phyloP scores from a whole-genome alignment of 2,329 filamentous ascomycete genomes.

The Penicillium frequentans region DNA sequence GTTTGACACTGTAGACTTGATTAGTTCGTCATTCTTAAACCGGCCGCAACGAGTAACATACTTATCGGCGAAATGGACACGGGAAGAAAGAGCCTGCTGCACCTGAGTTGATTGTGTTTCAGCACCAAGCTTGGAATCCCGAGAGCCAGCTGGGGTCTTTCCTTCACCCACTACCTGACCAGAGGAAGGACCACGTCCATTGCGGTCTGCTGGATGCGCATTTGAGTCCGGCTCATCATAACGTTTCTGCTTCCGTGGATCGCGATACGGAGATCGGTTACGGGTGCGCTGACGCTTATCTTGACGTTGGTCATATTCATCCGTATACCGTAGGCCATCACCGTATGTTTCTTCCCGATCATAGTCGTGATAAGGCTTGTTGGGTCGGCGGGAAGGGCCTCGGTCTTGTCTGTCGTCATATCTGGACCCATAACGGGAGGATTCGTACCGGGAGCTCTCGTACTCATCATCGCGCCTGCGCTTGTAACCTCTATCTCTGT shows the following conservation, averaged over 20 bases:
- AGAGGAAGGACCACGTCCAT: conserved; percentile 53
- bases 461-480: conserved; percentile 41
- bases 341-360: conserved; percentile 47
- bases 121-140: conserved; percentile 63
- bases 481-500: conserved; percentile 41
- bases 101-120: conserved; percentile 66
- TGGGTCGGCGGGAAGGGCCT: conserved; percentile 39
- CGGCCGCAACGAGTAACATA: conserved; percentile 35
- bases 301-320: conserved; percentile 49
- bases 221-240: conserved; percentile 38
- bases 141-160: conserved; percentile 60
- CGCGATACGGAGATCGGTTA: conserved; percentile 49
- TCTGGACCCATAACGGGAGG: conserved; percentile 35
- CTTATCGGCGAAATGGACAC: conserved; percentile 39
- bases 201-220: conserved; percentile 30
- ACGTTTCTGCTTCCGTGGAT: conserved; percentile 38
- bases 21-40: conserved; percentile 12
- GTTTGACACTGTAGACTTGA: conserved; percentile 16
- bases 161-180: conserved; percentile 65
- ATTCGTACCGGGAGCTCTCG: conserved; percentile 27
- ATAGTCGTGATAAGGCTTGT: conserved; percentile 51
- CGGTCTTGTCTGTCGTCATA: conserved; percentile 43
- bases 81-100: conserved; percentile 48
- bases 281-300: conserved; percentile 60
- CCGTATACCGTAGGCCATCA: conserved; percentile 48